Percentiles rank a stretch among this genome's conserved stretches.
Evolutionary conservation across 345 rosid species (phyloP).

Genomic region (Aquilaria sinensis): DNA sequence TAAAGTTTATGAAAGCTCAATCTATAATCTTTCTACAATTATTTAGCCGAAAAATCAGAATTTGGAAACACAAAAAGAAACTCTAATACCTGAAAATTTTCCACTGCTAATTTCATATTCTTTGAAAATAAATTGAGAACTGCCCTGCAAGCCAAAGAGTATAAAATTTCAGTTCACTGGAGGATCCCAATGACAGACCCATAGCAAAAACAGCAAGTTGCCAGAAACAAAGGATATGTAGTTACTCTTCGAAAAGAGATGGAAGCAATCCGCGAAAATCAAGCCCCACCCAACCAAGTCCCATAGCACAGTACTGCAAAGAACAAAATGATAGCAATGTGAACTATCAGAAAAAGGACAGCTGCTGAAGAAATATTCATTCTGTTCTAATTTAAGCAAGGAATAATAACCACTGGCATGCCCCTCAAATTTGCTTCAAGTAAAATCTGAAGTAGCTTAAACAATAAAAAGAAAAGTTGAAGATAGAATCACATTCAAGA

Average conservation of each 20-base stretch:
- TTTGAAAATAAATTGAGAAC: slow-evolving; percentile 85
- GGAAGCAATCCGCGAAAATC: slow-evolving; percentile 98
- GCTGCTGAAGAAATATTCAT: no score
- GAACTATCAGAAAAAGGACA: no score
- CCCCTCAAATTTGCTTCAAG: no score
- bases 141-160: slow-evolving; percentile 50
- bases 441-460: no score
- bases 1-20: no score
- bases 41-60: neutral
- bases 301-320: slow-evolving; percentile 89
- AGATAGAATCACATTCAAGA: no score
- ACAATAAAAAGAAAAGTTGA: no score
- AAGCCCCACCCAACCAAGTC: slow-evolving; percentile 92
- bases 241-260: slow-evolving; percentile 85
- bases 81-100: slow-evolving; percentile 71
- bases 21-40: no score
- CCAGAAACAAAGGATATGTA: neutral
- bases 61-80: neutral
- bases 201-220: neutral
- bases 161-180: slow-evolving; percentile 40
- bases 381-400: no score
- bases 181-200: slow-evolving; percentile 16
- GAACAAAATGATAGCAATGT: slow-evolving; percentile 9
- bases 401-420: no score
- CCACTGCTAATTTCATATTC: slow-evolving; percentile 77